Percentiles rank a stretch among this genome's conserved stretches.
phyloP scores from a whole-genome alignment of 345 rosid species.

The Salix purpurea region DNA sequence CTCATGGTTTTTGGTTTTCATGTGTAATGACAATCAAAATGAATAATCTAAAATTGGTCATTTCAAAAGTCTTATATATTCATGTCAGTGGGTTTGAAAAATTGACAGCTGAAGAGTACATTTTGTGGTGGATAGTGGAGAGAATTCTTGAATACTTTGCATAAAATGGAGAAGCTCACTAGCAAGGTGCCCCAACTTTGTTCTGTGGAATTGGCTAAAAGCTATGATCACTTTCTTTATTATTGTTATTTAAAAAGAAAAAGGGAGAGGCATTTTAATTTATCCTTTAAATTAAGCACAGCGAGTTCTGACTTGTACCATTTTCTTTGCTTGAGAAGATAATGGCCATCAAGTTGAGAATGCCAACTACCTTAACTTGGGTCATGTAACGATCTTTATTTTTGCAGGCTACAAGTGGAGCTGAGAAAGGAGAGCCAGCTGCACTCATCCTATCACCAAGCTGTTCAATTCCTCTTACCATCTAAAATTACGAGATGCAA shows the following conservation, averaged over 20 bases:
- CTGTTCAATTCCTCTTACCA: conserved; percentile 40
- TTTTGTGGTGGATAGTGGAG: neutral
- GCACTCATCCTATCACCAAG: conserved; percentile 87
- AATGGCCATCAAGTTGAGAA: neutral
- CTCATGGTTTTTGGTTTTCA: neutral
- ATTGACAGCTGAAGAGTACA: neutral
- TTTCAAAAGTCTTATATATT: neutral
- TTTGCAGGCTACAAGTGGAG: conserved; percentile 61
- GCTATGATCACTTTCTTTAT: neutral
- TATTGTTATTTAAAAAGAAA: neutral
- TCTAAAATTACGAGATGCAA: conserved; percentile 72
- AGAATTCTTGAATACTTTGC: neutral
- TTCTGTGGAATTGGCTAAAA: neutral
- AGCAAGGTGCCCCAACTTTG: no score
- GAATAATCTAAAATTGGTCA: neutral
- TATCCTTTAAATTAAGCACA: neutral
- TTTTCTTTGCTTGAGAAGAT: neutral
- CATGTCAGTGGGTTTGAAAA: neutral
- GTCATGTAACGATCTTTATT: neutral
- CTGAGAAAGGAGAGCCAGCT: conserved; percentile 94
- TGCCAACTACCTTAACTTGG: neutral
- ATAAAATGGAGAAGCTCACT: neutral
- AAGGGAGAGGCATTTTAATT: neutral
- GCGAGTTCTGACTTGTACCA: neutral
- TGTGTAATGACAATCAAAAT: neutral